A percentile compares a stretch with the other conserved stretches of the same genome.
phyloP scores from a whole-genome alignment of 257 asterid species.

The Oldenlandia corymbosa region DNA sequence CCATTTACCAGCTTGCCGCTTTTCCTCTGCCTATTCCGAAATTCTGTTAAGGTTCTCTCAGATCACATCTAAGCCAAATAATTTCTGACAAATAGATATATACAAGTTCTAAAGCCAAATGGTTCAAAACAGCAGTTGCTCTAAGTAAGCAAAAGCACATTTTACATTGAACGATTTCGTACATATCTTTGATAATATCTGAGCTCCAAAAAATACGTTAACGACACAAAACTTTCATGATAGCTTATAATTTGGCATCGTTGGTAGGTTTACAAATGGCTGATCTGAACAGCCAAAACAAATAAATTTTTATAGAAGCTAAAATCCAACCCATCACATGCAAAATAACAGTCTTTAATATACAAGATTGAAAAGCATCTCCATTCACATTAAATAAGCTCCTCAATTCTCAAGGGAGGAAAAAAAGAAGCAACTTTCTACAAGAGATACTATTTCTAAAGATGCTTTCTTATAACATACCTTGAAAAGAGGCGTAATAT shows the following conservation, averaged over 20 bases:
- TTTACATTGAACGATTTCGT: not conserved
- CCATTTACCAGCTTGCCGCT: not conserved
- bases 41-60: not conserved
- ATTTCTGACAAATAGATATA: not conserved
- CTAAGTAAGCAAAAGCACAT: not conserved
- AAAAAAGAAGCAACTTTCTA: conserved; percentile 3
- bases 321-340: not conserved
- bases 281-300: not conserved
- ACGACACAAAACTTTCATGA: not conserved
- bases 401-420: not conserved
- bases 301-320: not conserved
- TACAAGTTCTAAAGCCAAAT: not conserved
- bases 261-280: not conserved
- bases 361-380: not conserved
- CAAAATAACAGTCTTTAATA: too few species aligned
- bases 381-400: not conserved
- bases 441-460: not conserved
- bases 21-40: not conserved
- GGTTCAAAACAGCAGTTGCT: not conserved
- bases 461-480: conserved; percentile 34
- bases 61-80: not conserved
- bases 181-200: not conserved
- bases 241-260: not conserved
- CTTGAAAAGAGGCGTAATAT: conserved; percentile 90
- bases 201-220: not conserved